Percentiles rank a stretch among this genome's conserved stretches.
phyloP scores from a whole-genome alignment of 2,329 filamentous ascomycete species.

The Bipolaris sorokiniana region DNA sequence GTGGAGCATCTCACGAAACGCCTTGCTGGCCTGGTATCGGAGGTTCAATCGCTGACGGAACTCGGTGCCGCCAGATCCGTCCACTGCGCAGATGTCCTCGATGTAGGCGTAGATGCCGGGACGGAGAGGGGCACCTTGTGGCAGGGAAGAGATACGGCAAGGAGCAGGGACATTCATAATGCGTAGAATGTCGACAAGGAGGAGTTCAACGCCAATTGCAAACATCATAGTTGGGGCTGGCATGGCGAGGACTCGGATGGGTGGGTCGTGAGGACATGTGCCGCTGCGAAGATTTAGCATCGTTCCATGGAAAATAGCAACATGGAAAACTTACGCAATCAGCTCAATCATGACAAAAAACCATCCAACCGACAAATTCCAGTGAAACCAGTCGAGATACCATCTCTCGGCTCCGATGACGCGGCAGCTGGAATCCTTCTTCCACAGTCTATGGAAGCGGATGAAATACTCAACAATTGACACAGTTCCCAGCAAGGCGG shows the following conservation, averaged over 20 bases:
- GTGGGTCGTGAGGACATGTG: slow-evolving; percentile 55
- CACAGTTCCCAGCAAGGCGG: slow-evolving; percentile 59
- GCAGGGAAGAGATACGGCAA: slow-evolving; percentile 60
- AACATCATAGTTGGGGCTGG: slow-evolving; percentile 59
- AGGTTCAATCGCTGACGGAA: slow-evolving; percentile 60
- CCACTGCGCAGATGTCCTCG: slow-evolving; percentile 61
- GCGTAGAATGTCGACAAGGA: slow-evolving; percentile 58
- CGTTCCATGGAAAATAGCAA: not conserved
- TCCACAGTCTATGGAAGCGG: slow-evolving; percentile 57
- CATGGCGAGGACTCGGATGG: slow-evolving; percentile 61
- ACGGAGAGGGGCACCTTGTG: slow-evolving; percentile 57
- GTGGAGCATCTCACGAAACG: slow-evolving; percentile 61
- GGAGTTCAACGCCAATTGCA: slow-evolving; percentile 58
- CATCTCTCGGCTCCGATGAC: slow-evolving; percentile 56
- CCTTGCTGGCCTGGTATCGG: slow-evolving; percentile 60
- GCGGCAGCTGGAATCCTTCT: slow-evolving; percentile 59
- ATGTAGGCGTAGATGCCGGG: slow-evolving; percentile 62
- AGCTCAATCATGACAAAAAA: slow-evolving; percentile 63
- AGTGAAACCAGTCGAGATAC: slow-evolving; percentile 63
- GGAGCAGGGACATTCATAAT: slow-evolving; percentile 55
- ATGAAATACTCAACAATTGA: slow-evolving; percentile 62
- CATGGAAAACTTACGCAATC: slow-evolving; percentile 52
- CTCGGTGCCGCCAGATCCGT: slow-evolving; percentile 60
- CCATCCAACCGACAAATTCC: slow-evolving; percentile 62
- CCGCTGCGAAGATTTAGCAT: slow-evolving; percentile 43